Percentiles rank a stretch among this genome's conserved stretches.
These are phyloP conservation scores for Diplodia mutila DNA, from an alignment of 2,329 filamentous ascomycete species.

Conservation along the genomic window DNA sequence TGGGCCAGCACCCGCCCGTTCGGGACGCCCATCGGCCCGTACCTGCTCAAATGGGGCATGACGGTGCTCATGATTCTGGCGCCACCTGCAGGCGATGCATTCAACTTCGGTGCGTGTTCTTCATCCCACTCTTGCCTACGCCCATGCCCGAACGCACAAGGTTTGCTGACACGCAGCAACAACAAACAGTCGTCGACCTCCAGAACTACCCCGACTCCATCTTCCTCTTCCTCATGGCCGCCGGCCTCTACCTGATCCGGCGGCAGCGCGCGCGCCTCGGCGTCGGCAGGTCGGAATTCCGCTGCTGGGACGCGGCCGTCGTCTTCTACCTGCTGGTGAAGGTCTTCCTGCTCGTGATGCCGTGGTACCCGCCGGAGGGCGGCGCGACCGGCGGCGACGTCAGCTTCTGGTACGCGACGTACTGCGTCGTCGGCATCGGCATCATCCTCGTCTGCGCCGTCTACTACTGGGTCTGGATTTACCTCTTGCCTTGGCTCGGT, in stretches of 20 bases:
- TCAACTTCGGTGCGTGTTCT: conserved; percentile 58
- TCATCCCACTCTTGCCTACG: background rate
- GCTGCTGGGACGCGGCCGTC: conserved; percentile 65
- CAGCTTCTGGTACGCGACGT: conserved; percentile 56
- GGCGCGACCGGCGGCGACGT: conserved; percentile 27
- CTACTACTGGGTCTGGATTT: conserved; percentile 39
- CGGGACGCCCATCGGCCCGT: conserved; percentile 67
- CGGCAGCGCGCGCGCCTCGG: conserved; percentile 57
- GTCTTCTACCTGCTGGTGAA: conserved; percentile 59
- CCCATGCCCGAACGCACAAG: conserved; percentile 33
- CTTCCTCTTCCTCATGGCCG: conserved; percentile 61
- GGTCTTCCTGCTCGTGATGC: conserved; percentile 61
- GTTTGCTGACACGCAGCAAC: conserved; percentile 30
- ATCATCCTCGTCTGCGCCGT: conserved; percentile 40
- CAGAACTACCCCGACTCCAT: conserved; percentile 67
- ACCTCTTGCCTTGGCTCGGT: conserved; percentile 32
- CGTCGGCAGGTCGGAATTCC: conserved; percentile 63
- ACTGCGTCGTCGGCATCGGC: conserved; percentile 57
- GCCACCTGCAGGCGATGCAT: conserved; percentile 67
- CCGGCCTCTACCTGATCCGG: conserved; percentile 65
- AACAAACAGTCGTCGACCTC: conserved; percentile 62
- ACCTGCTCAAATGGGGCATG: conserved; percentile 70
- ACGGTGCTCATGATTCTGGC: conserved; percentile 68
- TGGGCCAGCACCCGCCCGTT: conserved; percentile 70
- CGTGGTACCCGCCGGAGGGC: conserved; percentile 54